A percentile compares a stretch with the other conserved stretches of the same genome.
These are phyloP conservation scores for Ziziphus jujuba DNA, from an alignment of 306 rosid species.

Conservation along the genomic window DNA sequence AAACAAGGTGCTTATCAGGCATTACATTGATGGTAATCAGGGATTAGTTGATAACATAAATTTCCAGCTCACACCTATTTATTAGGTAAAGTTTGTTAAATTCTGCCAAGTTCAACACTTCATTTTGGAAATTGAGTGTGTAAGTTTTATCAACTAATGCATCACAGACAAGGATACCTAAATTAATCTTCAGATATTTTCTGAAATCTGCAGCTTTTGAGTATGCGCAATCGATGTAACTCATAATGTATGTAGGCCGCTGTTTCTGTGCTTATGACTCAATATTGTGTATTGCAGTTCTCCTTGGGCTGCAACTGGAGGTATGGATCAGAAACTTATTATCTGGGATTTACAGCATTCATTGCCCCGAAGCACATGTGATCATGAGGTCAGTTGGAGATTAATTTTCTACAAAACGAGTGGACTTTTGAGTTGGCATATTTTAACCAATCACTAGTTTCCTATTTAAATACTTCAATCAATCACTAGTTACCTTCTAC, in stretches of 20 bases:
- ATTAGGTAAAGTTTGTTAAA: no score
- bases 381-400: constrained; percentile 71
- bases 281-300: constrained; percentile 40
- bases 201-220: not conserved
- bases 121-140: no score
- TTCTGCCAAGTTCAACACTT: no score
- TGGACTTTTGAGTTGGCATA: not conserved
- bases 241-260: not conserved
- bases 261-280: constrained; percentile 16
- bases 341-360: constrained; percentile 87
- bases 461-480: no score
- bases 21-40: no score
- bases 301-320: constrained; percentile 80
- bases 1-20: no score
- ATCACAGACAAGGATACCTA: no score
- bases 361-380: constrained; percentile 53
- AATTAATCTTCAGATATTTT: no score
- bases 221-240: not conserved
- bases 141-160: no score
- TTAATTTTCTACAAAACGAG: constrained; percentile 17
- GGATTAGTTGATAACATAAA: no score
- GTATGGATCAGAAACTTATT: constrained; percentile 71
- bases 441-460: constrained; percentile 4
- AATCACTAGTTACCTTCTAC: no score
- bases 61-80: no score